These are phyloP conservation scores for Vigna unguiculata DNA, from an alignment of 306 rosid genomes.

Conservation along the genomic window DNA sequence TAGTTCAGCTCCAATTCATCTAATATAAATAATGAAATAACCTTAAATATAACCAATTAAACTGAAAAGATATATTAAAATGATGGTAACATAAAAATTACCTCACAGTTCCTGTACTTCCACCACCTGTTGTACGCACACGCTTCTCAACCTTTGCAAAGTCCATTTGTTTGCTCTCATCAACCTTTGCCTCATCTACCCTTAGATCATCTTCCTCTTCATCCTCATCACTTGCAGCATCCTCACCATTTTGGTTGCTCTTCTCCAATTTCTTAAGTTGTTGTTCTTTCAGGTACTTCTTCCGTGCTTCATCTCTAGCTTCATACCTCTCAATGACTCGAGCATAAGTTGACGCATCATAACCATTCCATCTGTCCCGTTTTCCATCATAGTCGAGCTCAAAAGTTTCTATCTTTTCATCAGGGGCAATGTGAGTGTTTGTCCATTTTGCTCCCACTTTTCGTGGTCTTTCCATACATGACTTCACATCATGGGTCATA, in stretches of 20 bases:
- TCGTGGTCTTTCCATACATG: conserved; percentile 47
- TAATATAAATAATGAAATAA: background rate
- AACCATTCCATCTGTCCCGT: conserved; percentile 46
- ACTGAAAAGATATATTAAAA: background rate
- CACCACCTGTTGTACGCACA: conserved; percentile 82
- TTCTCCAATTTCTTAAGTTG: conserved; percentile 45
- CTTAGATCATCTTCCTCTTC: conserved; percentile 62
- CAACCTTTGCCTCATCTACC: conserved; percentile 82
- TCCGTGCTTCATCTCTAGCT: conserved; percentile 45
- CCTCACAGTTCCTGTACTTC: conserved; percentile 72
- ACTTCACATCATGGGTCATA: conserved; percentile 37
- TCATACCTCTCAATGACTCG: conserved; percentile 48
- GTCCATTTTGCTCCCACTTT: conserved; percentile 44
- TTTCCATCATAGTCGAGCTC: conserved; percentile 49
- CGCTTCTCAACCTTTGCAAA: conserved; percentile 85
- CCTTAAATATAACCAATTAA: background rate
- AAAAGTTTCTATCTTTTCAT: conserved; percentile 45
- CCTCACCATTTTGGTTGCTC: conserved; percentile 43
- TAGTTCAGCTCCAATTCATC: conserved; percentile 8
- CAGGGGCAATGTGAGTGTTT: conserved; percentile 40
- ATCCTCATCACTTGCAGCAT: conserved; percentile 56
- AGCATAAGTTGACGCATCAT: conserved; percentile 42
- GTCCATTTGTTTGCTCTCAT: conserved; percentile 79
- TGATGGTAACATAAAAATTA: conserved; percentile 7
- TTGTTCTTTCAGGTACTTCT: conserved; percentile 41